Evolutionary conservation across 2,329 filamentous ascomycete species (phyloP).

Genomic region (Exophiala dermatitidis): DNA sequence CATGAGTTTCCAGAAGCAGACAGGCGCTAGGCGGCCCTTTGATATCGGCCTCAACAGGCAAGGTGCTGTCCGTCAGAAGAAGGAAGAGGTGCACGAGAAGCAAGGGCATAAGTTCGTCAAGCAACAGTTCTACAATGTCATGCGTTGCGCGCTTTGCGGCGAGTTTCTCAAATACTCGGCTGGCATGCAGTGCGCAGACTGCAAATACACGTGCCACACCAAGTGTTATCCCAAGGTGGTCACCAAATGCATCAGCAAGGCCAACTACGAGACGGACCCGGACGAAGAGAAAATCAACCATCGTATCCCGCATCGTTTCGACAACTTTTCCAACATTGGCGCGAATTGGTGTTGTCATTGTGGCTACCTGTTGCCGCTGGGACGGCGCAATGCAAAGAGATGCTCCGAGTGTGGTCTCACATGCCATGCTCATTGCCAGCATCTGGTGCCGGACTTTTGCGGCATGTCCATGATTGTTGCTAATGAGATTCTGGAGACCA

Average conservation of each 20-base stretch:
- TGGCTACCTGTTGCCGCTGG: constrained; percentile 89
- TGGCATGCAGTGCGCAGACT: constrained; percentile 98
- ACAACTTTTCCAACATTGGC: constrained; percentile 92
- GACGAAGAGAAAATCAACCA: constrained; percentile 99
- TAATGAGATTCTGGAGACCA: constrained; percentile 84
- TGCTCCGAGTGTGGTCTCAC: constrained; percentile 88
- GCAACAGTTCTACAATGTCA: constrained; percentile 99
- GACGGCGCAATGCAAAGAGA: constrained; percentile 88
- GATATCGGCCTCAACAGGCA: constrained; percentile 89
- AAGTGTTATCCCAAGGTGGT: constrained; percentile 96
- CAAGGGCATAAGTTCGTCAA: constrained; percentile 98
- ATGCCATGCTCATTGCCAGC: constrained; percentile 82
- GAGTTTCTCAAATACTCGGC: constrained; percentile 98
- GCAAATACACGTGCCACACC: constrained; percentile 98
- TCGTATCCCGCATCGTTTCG: constrained; percentile 94
- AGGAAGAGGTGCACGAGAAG: constrained; percentile 97
- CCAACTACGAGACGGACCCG: constrained; percentile 94
- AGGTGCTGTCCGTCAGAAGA: constrained; percentile 91
- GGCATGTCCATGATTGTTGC: constrained; percentile 98
- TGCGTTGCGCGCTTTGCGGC: constrained; percentile 95
- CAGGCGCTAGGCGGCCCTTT: constrained; percentile 71
- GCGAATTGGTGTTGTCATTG: constrained; percentile 99
- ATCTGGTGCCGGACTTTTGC: constrained; percentile 96
- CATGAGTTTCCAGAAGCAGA: constrained; percentile 86
- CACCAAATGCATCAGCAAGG: constrained; percentile 99